Evolutionary conservation across 805 yeast genomes (phyloP).

Genomic region (Tetrapisispora arboricola): DNA sequence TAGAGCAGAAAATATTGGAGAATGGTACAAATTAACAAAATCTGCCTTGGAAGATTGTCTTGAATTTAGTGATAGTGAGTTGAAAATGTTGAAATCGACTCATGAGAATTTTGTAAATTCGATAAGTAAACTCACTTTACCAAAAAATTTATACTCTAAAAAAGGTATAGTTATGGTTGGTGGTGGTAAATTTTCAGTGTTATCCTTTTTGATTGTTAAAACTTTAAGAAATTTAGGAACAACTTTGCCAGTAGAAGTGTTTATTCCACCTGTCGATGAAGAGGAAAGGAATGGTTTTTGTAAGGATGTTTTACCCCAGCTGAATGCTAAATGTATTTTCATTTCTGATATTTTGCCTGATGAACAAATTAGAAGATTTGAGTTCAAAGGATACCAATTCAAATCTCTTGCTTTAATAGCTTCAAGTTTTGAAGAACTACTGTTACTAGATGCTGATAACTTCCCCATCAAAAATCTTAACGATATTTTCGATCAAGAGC

Average conservation of each 20-base stretch:
- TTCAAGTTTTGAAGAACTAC: constrained; percentile 64
- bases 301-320: constrained; percentile 44
- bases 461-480: constrained; percentile 61
- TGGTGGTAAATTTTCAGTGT: constrained; percentile 70
- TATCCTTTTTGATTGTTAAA: constrained; percentile 54
- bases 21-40: constrained; percentile 15
- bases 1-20: constrained; percentile 14
- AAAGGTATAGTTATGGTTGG: constrained; percentile 51
- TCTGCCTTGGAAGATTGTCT: constrained; percentile 18
- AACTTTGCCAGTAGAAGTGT: constrained; percentile 65
- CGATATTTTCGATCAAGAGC: constrained; percentile 45
- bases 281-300: constrained; percentile 59
- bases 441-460: constrained; percentile 69
- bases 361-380: constrained; percentile 31
- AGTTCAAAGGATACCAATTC: constrained; percentile 54
- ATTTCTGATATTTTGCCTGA: constrained; percentile 46
- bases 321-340: constrained; percentile 51
- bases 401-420: constrained; percentile 63
- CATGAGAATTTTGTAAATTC: constrained; percentile 15
- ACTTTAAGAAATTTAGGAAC: constrained; percentile 48
- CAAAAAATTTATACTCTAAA: constrained; percentile 31
- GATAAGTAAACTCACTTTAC: constrained; percentile 9
- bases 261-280: constrained; percentile 53
- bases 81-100: constrained; percentile 10
- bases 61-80: constrained; percentile 12